Percentiles rank a stretch among this genome's conserved stretches.
These are phyloP conservation scores for Lasiosphaeris hirsuta DNA, from an alignment of 495 filamentous ascomycete species.

Conservation along the genomic window DNA sequence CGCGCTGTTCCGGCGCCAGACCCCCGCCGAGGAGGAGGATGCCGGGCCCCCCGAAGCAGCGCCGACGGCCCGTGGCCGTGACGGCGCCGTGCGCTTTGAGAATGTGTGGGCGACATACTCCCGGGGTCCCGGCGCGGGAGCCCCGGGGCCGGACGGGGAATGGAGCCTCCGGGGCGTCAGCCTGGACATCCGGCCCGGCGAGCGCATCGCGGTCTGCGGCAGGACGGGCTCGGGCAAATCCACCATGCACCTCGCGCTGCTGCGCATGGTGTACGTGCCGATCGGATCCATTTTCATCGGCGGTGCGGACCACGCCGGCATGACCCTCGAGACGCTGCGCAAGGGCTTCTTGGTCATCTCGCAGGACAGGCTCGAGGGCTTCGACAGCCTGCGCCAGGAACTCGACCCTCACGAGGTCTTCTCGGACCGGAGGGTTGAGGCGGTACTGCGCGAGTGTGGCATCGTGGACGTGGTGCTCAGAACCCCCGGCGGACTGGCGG, in stretches of 20 bases:
- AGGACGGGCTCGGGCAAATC: conserved; percentile 62
- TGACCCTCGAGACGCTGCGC: too few relatives aligned
- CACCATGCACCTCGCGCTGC: conserved; percentile 78
- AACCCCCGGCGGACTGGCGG: too few relatives aligned
- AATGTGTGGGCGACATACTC: not conserved
- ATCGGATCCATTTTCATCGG: conserved; percentile 36
- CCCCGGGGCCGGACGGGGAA: too few relatives aligned
- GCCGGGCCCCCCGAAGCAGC: too few relatives aligned
- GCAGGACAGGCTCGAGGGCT: too few relatives aligned
- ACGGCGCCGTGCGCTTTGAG: not conserved
- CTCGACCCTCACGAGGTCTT: too few relatives aligned
- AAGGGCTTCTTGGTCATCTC: too few relatives aligned
- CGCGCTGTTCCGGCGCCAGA: conserved; percentile 31
- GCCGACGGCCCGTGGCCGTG: not conserved
- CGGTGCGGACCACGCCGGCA: not conserved
- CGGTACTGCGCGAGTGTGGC: too few relatives aligned
- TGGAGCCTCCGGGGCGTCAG: not conserved
- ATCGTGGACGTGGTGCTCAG: too few relatives aligned
- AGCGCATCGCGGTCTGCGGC: not conserved
- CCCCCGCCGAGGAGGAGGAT: conserved; percentile 19
- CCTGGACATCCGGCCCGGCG: not conserved
- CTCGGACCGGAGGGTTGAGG: too few relatives aligned
- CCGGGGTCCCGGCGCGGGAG: too few relatives aligned
- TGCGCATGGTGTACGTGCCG: conserved; percentile 84
- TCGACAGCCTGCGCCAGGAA: too few relatives aligned